phyloP scores from a whole-genome alignment of 345 rosid species.

The Cardamine chenopodiifolia region DNA sequence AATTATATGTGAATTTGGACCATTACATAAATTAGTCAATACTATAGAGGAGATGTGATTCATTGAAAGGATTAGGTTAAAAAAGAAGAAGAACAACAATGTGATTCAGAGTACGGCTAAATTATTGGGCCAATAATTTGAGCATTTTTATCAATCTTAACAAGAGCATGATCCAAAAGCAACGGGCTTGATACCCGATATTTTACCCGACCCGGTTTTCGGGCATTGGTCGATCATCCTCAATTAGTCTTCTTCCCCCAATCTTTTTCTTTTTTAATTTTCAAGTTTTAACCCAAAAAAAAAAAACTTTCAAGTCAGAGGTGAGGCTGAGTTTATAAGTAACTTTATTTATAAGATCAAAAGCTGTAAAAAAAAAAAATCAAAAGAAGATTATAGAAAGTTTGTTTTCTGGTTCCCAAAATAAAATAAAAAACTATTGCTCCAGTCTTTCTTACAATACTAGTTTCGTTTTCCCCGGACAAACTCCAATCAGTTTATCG shows the following conservation, averaged over 20 bases:
- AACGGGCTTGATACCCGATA: constrained; percentile 31
- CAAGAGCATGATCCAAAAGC: constrained; percentile 40
- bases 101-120: constrained; percentile 13
- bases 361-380: no score
- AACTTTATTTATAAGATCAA: background rate
- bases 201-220: constrained; percentile 28
- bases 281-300: no score
- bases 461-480: background rate
- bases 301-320: no score
- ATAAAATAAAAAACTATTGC: background rate
- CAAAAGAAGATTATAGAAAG: background rate
- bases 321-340: no score
- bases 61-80: background rate
- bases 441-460: background rate
- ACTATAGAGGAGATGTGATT: background rate
- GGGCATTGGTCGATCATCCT: constrained; percentile 34
- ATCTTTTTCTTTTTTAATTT: no score
- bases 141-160: constrained; percentile 3
- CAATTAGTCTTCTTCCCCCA: no score
- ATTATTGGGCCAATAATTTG: constrained; percentile 40
- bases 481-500: constrained; percentile 45
- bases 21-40: background rate
- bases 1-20: background rate
- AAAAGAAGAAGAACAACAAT: background rate
- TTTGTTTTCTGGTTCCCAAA: background rate